A percentile compares a stretch with the other conserved stretches of the same genome.
phyloP scores from a whole-genome alignment of 306 rosid genomes.

The Comarum palustre region DNA sequence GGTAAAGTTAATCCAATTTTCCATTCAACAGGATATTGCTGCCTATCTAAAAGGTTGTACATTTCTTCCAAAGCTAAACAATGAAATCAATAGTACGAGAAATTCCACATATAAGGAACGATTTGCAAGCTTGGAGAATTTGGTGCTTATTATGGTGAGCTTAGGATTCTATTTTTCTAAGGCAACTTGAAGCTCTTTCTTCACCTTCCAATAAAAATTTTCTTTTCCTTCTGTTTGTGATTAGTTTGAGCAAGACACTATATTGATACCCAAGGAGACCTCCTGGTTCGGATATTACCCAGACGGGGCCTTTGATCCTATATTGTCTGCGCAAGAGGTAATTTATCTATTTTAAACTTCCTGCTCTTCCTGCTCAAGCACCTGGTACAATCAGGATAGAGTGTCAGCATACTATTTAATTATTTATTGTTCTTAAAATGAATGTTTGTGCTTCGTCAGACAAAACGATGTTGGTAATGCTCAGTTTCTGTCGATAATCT shows the following conservation, averaged over 20 bases:
- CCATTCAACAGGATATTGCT: slow-evolving; percentile 47
- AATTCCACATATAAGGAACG: slow-evolving; percentile 63
- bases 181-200: slow-evolving; percentile 4
- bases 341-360: slow-evolving; percentile 11
- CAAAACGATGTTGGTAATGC: slow-evolving; percentile 24
- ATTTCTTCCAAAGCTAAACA: slow-evolving; percentile 80
- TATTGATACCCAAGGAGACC: slow-evolving; percentile 67
- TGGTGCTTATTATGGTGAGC: slow-evolving; percentile 83
- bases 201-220: not conserved
- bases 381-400: not conserved
- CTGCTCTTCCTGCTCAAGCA: not conserved
- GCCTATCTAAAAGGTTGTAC: slow-evolving; percentile 57
- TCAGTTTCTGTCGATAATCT: not conserved
- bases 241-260: slow-evolving; percentile 57
- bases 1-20: not conserved
- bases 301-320: slow-evolving; percentile 50
- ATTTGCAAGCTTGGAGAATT: slow-evolving; percentile 66
- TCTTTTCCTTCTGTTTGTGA: slow-evolving; percentile 14
- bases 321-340: slow-evolving; percentile 61
- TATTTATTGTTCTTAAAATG: not conserved
- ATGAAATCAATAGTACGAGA: slow-evolving; percentile 46
- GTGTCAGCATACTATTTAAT: not conserved
- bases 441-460: not conserved
- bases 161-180: slow-evolving; percentile 16
- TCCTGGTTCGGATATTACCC: slow-evolving; percentile 75